These are phyloP conservation scores for Voacanga thouarsii DNA, from an alignment of 257 asterid species.

Conservation along the genomic window DNA sequence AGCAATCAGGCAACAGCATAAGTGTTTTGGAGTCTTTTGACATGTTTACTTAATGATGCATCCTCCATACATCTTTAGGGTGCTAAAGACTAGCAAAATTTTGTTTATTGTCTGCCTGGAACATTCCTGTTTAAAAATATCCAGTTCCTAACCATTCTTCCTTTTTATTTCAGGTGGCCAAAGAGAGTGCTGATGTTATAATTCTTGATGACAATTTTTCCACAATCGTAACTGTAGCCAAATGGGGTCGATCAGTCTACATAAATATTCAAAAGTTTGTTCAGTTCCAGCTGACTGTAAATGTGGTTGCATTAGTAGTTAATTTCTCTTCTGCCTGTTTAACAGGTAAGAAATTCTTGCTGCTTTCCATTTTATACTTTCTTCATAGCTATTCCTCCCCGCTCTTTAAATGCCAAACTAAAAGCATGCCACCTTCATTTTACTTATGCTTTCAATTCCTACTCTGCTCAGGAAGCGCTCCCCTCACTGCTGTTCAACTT, in stretches of 20 bases:
- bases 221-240: conserved; percentile 82
- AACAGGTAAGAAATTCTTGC: conserved; percentile 47
- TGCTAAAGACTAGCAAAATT: neutral
- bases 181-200: conserved; percentile 94
- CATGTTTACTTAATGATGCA: neutral
- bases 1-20: neutral
- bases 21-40: neutral
- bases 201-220: conserved; percentile 91
- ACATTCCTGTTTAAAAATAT: neutral
- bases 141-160: neutral
- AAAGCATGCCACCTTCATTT: neutral
- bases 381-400: neutral
- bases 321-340: conserved; percentile 84
- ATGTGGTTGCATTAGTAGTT: conserved; percentile 74
- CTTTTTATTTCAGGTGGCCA: conserved; percentile 61
- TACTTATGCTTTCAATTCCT: neutral
- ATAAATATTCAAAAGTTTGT: conserved; percentile 87
- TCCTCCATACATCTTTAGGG: neutral
- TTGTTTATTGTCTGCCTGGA: neutral
- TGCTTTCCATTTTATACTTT: neutral
- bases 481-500: conserved; percentile 95
- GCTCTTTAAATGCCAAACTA: neutral
- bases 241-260: conserved; percentile 91
- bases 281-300: conserved; percentile 86
- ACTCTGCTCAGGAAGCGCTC: conserved; percentile 58